A percentile compares a stretch with the other conserved stretches of the same genome.
Conservation (phyloP, 108 stramenopile genomes). For the Cyclostephanos invisitatus region DNA sequence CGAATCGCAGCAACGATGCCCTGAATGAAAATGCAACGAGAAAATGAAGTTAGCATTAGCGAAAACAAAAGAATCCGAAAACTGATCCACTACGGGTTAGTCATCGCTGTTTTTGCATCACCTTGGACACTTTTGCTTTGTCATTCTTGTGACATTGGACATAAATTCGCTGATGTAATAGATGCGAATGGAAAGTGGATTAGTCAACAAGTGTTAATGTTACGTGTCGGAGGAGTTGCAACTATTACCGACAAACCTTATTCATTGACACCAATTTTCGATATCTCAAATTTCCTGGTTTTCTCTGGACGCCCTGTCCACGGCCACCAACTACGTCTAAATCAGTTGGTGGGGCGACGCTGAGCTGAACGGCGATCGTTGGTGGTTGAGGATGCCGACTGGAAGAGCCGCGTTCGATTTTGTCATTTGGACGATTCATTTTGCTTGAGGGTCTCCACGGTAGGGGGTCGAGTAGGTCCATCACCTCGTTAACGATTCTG, state of each 20-base stretch:
- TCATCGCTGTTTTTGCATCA: too few species aligned
- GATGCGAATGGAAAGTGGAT: not conserved
- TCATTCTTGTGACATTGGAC: not conserved
- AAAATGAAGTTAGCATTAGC: too few species aligned
- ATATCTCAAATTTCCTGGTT: conserved; percentile 26
- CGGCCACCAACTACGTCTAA: conserved; percentile 26
- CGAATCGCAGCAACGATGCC: conserved; percentile 20
- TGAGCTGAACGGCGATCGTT: too few species aligned
- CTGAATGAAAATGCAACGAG: not conserved
- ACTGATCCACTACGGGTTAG: too few species aligned
- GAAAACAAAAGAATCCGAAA: too few species aligned
- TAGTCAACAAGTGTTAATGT: not conserved
- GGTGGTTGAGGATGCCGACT: too few species aligned
- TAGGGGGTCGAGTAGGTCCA: too few species aligned
- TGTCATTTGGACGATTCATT: too few species aligned
- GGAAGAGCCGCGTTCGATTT: too few species aligned
- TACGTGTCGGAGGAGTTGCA: not conserved
- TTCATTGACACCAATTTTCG: conserved; percentile 13
- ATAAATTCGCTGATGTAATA: not conserved
- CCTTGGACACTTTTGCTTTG: not conserved
- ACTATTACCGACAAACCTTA: conserved; percentile 9
- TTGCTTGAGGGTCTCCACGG: too few species aligned
- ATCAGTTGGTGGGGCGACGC: not conserved
- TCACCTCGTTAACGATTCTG: too few species aligned
- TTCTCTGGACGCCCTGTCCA: conserved; percentile 25